A percentile compares a stretch with the other conserved stretches of the same genome.
phyloP scores from a whole-genome alignment of 768 basidiomycete genomes.

The Auricularia sp. region DNA sequence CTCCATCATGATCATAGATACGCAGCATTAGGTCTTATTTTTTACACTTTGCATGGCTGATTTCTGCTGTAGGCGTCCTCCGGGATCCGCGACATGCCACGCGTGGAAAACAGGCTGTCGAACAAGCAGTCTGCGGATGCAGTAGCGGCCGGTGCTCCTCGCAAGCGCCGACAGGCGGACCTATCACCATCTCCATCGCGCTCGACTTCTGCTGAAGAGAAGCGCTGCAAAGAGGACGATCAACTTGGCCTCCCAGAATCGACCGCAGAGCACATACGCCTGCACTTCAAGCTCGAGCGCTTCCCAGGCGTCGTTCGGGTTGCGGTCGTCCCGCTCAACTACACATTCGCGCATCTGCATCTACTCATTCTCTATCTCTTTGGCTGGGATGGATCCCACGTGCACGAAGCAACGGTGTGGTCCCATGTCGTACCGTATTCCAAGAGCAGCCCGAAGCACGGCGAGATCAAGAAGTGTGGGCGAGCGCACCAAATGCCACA shows the following conservation, averaged over 20 bases:
- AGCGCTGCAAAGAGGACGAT: too few species aligned
- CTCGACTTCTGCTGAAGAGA: too few species aligned
- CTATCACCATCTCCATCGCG: too few species aligned
- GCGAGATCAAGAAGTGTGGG: slow-evolving; percentile 11
- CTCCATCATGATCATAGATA: too few species aligned
- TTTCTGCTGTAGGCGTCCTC: too few species aligned
- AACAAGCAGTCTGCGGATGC: too few species aligned
- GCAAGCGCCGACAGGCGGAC: too few species aligned
- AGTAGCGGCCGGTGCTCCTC: too few species aligned
- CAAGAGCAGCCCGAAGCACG: slow-evolving; percentile 11
- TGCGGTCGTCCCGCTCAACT: slow-evolving; percentile 60
- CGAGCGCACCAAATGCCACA: neutral
- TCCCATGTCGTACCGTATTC: neutral
- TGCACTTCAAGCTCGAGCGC: slow-evolving; percentile 46
- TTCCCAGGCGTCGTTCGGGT: slow-evolving; percentile 38
- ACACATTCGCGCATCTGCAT: slow-evolving; percentile 57
- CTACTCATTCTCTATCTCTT: slow-evolving; percentile 56
- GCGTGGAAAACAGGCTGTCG: too few species aligned
- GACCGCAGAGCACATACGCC: slow-evolving; percentile 14
- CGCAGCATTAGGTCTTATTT: too few species aligned
- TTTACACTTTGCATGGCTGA: too few species aligned
- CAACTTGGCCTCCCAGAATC: neutral
- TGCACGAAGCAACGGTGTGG: slow-evolving; percentile 18
- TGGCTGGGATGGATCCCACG: slow-evolving; percentile 20
- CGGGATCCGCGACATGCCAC: too few species aligned